Base-by-base conservation (phyloP, 2,329 filamentous ascomycete species). In the Pochonia chlamydosporia region DNA sequence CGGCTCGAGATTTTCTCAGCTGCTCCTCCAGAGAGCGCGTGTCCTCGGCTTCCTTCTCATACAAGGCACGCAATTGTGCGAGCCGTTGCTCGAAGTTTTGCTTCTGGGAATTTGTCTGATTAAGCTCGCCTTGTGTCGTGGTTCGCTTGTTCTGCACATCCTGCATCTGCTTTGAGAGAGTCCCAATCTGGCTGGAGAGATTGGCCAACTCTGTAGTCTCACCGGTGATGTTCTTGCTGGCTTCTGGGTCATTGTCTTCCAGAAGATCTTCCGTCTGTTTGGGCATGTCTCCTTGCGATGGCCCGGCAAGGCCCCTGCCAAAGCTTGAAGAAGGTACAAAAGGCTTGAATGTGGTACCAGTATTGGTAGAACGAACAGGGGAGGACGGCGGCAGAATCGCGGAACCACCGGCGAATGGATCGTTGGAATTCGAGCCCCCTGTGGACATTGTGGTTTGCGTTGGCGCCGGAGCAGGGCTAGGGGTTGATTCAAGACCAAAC, bases 161-260 rank as follows among this genome's bases (percentile, higher is more conserved):
- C 62, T 96, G 89, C 82, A 95, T 96, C 69, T 99, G 90, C 61
- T 85, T 95, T 0, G 91, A 87, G 47, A 99, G 70, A 3, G 87
- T 92, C 26, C 89, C 85, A 54, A 99, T 89, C 65, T 97, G 93
- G 64, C 95, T 97, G 1, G 92, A 96, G 56, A 99, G 76, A 62
- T 99, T 97, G 44, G 91, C 93, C 49, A 99, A 76, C 64, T 99
- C 93, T 0, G 87, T 85, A 3, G 91, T 93, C 62, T 99, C 93
- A 54, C 84, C 85, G 1, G 87, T 93, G 23, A 97, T 73, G 63
- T 87, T 95, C 65, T 87, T 93, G 68, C 85, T 92, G 47, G 91
- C 82, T 59, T 95, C 90, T 1, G 87, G 86, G 54, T 97, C 92
- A 54, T 84, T 85, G 57, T 96, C 91, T 14, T 88, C 89, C n/a